Conservation (phyloP, 495 filamentous ascomycete species). For the Oleoguttula mirabilis region DNA sequence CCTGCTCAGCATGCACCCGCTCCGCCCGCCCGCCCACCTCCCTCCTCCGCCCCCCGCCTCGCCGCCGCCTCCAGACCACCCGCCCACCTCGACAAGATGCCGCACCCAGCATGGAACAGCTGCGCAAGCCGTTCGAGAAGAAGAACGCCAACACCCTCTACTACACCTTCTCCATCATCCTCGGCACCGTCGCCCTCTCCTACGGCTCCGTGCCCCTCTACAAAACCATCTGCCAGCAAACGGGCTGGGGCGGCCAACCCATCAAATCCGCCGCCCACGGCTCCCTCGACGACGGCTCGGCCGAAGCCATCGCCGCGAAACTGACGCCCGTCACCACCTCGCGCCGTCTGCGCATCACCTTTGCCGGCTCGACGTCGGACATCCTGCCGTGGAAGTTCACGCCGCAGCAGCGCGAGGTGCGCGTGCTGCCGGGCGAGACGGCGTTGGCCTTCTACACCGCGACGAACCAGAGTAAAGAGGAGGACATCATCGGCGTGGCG, state of each 20-base stretch:
- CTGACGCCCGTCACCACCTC: constrained; percentile 69
- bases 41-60: not conserved
- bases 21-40: not conserved
- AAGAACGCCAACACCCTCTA: constrained; percentile 53
- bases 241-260: constrained; percentile 88
- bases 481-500: constrained; percentile 94
- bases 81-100: constrained; percentile 17
- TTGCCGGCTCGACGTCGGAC: constrained; percentile 88
- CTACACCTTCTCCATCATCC: constrained; percentile 72
- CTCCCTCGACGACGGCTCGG: constrained; percentile 31
- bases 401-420: constrained; percentile 93
- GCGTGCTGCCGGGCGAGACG: constrained; percentile 89
- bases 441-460: constrained; percentile 97
- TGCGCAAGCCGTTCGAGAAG: constrained; percentile 43
- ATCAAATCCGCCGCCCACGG: constrained; percentile 67
- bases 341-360: constrained; percentile 85
- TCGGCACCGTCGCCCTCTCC: constrained; percentile 81
- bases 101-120: constrained; percentile 41
- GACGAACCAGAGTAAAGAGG: constrained; percentile 68
- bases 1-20: constrained; percentile 9
- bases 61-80: constrained; percentile 24
- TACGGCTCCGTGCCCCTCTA: constrained; percentile 97
- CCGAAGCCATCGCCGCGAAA: constrained; percentile 52
- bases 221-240: constrained; percentile 98
- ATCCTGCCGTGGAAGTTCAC: constrained; percentile 94